Base-by-base conservation (phyloP, 352 stramenopile genomes). In the Thalassiosira ordinaria region DNA sequence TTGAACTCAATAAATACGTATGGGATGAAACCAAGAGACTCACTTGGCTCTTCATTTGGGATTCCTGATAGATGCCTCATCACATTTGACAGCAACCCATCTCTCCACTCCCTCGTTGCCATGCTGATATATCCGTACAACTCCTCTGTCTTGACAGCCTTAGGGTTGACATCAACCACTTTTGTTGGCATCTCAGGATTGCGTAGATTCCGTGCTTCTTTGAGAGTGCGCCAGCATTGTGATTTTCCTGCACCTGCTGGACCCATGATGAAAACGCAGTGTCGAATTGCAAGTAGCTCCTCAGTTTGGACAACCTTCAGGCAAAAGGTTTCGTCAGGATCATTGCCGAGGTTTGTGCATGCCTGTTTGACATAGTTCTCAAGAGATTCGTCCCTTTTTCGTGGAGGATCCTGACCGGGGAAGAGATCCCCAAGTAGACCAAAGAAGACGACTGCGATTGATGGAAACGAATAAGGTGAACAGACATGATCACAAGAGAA, bases 41-140 rank as follows among this genome's bases (percentile, higher is more conserved):
- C 37, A 46, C 37, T 88, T 55, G 80, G 80, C 16, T 71, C 75
- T 65, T 89, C 78, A 20, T 96, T 89, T 35, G 91, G 94, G 73
- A 97, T 97, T 68, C 97, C 98, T 39, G 94, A 94, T 95, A 98
- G 98, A 78, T 95, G 96, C 26, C 97, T 94, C 96, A 99, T 98
- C 52, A 98, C 95, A 39, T 96, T 96, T 11, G 94, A 98, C 22
- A 99, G 72, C 9, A 98, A 93, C 22, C 96, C 96, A 82, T 98
- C 96, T 84, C 97, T 98, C 96, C 96, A 98, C 84, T 98, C 96
- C 52, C 97, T 97, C 64, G 75, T 93, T 22, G 96, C 93, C 5
- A 98, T 88, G 9, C 95, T 98, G 93, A 98, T 98, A 83, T 95
- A 98, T 18, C 96, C 95, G 71, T 98, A 98, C 7, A 98, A 76